These are phyloP conservation scores for Inga laurina DNA, from an alignment of 306 rosid species.

Conservation along the genomic window DNA sequence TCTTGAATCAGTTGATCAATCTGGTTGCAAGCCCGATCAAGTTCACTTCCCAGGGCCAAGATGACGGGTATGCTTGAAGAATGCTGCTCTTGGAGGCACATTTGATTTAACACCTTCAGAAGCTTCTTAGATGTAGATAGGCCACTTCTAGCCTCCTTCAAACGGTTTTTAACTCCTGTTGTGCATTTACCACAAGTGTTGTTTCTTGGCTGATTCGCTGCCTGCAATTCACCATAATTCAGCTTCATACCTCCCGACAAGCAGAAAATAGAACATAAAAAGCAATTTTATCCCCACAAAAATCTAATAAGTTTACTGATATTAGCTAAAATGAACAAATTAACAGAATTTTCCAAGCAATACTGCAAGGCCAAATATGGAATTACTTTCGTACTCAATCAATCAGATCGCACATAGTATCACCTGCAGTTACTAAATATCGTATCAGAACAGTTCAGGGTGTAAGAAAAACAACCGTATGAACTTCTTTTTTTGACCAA, in stretches of 20 bases:
- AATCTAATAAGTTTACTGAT: neutral
- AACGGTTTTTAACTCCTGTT: constrained; percentile 46
- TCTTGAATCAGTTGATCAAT: constrained; percentile 62
- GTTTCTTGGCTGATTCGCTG: constrained; percentile 35
- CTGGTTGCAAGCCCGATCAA: constrained; percentile 60
- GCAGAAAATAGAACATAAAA: constrained; percentile 4
- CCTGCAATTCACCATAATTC: constrained; percentile 48
- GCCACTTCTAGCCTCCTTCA: constrained; percentile 78
- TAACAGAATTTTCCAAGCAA: neutral
- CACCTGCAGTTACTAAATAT: neutral
- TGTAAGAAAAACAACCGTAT: neutral
- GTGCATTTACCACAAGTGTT: constrained; percentile 41
- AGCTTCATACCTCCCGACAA: constrained; percentile 24
- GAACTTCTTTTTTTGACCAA: too few relatives aligned
- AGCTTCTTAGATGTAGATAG: constrained; percentile 79
- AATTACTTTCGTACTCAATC: neutral
- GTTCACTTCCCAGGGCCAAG: constrained; percentile 68
- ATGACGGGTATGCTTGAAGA: constrained; percentile 58
- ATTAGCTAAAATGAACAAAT: neutral
- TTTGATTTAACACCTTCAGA: constrained; percentile 64
- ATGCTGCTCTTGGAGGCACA: constrained; percentile 56
- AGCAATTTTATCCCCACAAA: neutral
- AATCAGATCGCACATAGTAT: neutral
- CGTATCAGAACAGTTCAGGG: neutral
- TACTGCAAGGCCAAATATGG: neutral